These are phyloP conservation scores for Glycine tomentella DNA, from an alignment of 306 rosid species.

Conservation along the genomic window DNA sequence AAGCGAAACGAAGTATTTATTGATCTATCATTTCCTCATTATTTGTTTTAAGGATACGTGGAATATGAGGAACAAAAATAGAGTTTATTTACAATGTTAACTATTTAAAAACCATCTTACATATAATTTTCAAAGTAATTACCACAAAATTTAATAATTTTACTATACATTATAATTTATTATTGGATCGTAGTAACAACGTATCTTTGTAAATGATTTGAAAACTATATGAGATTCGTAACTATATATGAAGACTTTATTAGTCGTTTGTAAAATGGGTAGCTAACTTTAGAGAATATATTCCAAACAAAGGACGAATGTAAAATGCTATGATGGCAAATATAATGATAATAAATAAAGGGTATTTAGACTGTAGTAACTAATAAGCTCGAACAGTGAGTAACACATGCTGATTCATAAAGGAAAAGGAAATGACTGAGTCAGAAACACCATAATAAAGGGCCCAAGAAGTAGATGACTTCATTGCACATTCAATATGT, in stretches of 20 bases:
- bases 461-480: constrained; percentile 36
- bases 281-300: not conserved
- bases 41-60: not conserved
- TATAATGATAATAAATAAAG: not conserved
- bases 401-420: constrained; percentile 38
- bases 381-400: constrained; percentile 29
- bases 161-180: too few species aligned
- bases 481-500: constrained; percentile 42
- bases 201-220: too few species aligned
- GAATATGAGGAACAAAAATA: not conserved
- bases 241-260: constrained; percentile 5
- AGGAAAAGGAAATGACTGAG: not conserved
- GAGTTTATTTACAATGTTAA: too few species aligned
- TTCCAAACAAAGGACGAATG: constrained; percentile 37
- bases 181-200: too few species aligned
- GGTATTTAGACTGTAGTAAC: constrained; percentile 15
- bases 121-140: too few species aligned
- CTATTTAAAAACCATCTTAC: too few species aligned
- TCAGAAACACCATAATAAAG: constrained; percentile 3
- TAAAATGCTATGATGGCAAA: constrained; percentile 29
- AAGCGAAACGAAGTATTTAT: not conserved
- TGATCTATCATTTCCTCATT: not conserved
- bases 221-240: not conserved
- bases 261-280: not conserved
- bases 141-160: too few species aligned